phyloP scores from a whole-genome alignment of 495 filamentous ascomycete species.

The Melanomma pulvis-pyrius region DNA sequence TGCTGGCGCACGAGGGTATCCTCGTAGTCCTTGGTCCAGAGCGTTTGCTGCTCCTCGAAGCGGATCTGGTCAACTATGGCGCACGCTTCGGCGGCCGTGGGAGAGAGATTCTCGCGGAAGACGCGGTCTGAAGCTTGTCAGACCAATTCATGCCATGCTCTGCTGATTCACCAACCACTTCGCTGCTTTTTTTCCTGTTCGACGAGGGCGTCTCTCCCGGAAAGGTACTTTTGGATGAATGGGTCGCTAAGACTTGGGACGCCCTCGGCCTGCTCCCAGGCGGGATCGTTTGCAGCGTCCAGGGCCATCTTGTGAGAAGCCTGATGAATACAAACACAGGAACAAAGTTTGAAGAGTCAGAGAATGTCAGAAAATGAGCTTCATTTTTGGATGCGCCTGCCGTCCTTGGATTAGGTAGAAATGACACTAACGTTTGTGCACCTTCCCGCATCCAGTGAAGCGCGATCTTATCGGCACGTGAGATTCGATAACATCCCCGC shows the following conservation, averaged over 20 bases:
- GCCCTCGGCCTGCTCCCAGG: conserved; percentile 57
- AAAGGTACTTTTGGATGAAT: conserved; percentile 77
- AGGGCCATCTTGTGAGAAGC: conserved; percentile 14
- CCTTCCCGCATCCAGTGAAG: neutral
- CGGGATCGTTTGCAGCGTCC: conserved; percentile 47
- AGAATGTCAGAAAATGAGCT: neutral
- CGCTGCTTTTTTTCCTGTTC: conserved; percentile 77
- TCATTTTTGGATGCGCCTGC: neutral
- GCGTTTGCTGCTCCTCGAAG: conserved; percentile 67
- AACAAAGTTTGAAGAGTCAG: neutral
- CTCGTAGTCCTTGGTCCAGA: conserved; percentile 74
- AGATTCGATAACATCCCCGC: neutral
- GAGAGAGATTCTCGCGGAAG: conserved; percentile 71
- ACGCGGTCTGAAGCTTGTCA: conserved; percentile 54
- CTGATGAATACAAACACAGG: neutral
- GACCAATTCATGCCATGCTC: conserved; percentile 4
- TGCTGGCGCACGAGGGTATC: conserved; percentile 61
- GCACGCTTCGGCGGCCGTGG: conserved; percentile 72
- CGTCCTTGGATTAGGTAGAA: neutral
- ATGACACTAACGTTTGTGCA: neutral
- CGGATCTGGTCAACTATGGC: conserved; percentile 78
- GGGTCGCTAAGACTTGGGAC: conserved; percentile 62
- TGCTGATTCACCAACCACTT: conserved; percentile 62
- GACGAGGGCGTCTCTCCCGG: conserved; percentile 76
- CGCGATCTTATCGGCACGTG: neutral